phyloP scores from a whole-genome alignment of 345 rosid genomes.

The Bruguiera gymnorhiza region DNA sequence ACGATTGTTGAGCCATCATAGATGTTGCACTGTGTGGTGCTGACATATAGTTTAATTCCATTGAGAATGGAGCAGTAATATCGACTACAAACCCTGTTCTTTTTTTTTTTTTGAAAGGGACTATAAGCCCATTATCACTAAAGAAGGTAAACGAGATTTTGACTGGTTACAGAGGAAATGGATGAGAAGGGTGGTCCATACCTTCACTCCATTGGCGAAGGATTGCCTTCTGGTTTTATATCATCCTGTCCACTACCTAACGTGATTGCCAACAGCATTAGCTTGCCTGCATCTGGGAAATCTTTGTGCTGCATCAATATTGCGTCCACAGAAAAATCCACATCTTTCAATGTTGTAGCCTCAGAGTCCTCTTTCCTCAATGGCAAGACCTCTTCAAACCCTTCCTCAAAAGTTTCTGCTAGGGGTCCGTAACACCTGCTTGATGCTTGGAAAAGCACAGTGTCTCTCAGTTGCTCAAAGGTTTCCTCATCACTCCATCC shows the following conservation, averaged over 20 bases:
- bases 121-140: too few species aligned
- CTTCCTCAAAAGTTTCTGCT: constrained; percentile 60
- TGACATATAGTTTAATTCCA: too few species aligned
- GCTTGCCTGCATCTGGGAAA: constrained; percentile 81
- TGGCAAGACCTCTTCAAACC: constrained; percentile 63
- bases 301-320: constrained; percentile 80
- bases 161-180: too few species aligned
- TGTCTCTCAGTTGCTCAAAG: constrained; percentile 52
- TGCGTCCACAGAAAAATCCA: constrained; percentile 55
- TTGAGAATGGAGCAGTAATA: too few species aligned
- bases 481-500: constrained; percentile 94
- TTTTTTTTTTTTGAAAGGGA: too few species aligned
- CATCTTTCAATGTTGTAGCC: constrained; percentile 28
- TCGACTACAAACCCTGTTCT: too few species aligned
- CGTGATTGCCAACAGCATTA: constrained; percentile 76
- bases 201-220: constrained; percentile 31
- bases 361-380: constrained; percentile 49
- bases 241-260: constrained; percentile 51
- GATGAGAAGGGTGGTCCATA: too few species aligned
- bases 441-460: constrained; percentile 75
- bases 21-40: too few species aligned
- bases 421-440: constrained; percentile 63
- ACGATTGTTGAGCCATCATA: too few species aligned
- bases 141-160: too few species aligned
- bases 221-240: constrained; percentile 19